A percentile compares a stretch with the other conserved stretches of the same genome.
Conservation (phyloP, 257 asterid species). For the Solanum tarijense region DNA sequence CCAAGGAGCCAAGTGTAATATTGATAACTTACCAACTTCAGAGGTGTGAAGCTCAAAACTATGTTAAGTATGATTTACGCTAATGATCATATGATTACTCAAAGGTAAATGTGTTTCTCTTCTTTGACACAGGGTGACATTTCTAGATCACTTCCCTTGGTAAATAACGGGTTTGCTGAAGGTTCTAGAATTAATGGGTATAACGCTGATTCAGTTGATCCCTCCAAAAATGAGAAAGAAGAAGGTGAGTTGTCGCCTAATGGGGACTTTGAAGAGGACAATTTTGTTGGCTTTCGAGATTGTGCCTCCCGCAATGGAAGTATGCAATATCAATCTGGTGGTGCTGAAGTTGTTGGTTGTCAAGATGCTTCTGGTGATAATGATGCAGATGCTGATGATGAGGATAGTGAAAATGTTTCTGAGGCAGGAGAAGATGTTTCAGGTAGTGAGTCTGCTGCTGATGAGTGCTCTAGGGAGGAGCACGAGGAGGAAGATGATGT, state of each 20-base stretch:
- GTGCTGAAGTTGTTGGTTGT: slow-evolving; percentile 32
- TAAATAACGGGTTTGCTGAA: slow-evolving; percentile 43
- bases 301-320: slow-evolving; percentile 32
- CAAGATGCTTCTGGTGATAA: slow-evolving; percentile 65
- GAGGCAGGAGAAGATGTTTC: slow-evolving; percentile 11
- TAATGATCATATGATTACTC: background rate
- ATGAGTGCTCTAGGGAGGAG: slow-evolving; percentile 15
- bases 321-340: slow-evolving; percentile 38
- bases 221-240: slow-evolving; percentile 19
- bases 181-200: slow-evolving; percentile 33
- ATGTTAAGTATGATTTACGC: background rate
- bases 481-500: slow-evolving; percentile 15
- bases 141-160: slow-evolving; percentile 23
- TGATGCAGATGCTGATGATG: slow-evolving; percentile 9
- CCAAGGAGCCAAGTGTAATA: slow-evolving; percentile 32
- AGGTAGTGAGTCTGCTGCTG: slow-evolving; percentile 17
- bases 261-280: slow-evolving; percentile 23
- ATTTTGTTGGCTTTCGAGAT: slow-evolving; percentile 27
- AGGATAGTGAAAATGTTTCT: slow-evolving; percentile 12
- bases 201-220: slow-evolving; percentile 41
- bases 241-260: slow-evolving; percentile 23
- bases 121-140: slow-evolving; percentile 29
- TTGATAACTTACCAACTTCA: slow-evolving; percentile 29
- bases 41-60: slow-evolving; percentile 36
- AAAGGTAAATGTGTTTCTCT: background rate